phyloP scores from a whole-genome alignment of 805 yeast species.

The Komagataella ulmi region DNA sequence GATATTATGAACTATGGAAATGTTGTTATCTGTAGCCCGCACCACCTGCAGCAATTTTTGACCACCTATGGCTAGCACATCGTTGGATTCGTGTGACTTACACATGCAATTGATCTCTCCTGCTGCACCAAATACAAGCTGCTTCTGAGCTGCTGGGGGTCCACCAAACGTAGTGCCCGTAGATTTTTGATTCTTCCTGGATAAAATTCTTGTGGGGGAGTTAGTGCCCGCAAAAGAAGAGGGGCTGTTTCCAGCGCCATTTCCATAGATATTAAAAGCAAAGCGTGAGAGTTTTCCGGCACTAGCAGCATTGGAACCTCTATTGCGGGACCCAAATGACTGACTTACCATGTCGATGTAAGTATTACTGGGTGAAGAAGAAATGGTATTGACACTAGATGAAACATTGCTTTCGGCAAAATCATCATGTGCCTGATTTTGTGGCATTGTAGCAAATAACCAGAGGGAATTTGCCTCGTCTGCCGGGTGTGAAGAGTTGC shows the following conservation, averaged over 20 bases:
- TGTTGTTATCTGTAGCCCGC: slow-evolving; percentile 17
- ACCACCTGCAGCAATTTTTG: slow-evolving; percentile 25
- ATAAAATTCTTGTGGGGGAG: neutral
- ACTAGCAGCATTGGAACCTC: neutral
- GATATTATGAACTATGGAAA: slow-evolving; percentile 21
- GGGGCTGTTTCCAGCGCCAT: slow-evolving; percentile 9
- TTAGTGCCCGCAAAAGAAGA: neutral
- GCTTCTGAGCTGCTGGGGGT: slow-evolving; percentile 7
- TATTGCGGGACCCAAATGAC: neutral
- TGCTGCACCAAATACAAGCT: slow-evolving; percentile 15
- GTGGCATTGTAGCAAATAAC: neutral
- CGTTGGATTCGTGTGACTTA: slow-evolving; percentile 18
- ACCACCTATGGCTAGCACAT: slow-evolving; percentile 26
- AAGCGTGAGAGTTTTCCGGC: slow-evolving; percentile 30
- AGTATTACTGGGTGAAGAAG: neutral
- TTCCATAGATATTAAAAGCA: slow-evolving; percentile 48
- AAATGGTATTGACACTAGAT: neutral
- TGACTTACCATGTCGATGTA: neutral
- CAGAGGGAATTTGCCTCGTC: neutral
- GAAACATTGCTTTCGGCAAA: neutral
- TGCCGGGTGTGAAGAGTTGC: neutral
- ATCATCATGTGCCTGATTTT: neutral
- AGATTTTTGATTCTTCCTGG: slow-evolving; percentile 6
- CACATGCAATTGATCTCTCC: slow-evolving; percentile 21
- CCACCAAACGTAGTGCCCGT: slow-evolving; percentile 9